A percentile compares a stretch with the other conserved stretches of the same genome.
Evolutionary conservation across 202 grass and related monocot genomes (phyloP).

Genomic region (Zizania palustris): DNA sequence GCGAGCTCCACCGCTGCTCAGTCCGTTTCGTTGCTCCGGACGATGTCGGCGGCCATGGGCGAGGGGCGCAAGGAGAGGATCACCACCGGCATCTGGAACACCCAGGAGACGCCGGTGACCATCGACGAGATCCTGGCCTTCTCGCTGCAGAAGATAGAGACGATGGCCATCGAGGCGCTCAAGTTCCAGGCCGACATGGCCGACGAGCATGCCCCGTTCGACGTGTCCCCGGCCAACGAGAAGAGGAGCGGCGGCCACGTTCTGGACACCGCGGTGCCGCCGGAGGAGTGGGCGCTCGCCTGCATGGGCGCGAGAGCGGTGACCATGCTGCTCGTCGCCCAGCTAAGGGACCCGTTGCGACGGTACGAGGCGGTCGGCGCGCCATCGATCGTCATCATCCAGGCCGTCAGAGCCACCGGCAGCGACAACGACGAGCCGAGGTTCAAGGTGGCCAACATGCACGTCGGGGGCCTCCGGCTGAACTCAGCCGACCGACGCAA

Average conservation of each 20-base stretch:
- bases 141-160: constrained; percentile 82
- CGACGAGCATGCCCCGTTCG: constrained; percentile 71
- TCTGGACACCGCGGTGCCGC: constrained; percentile 59
- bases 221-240: constrained; percentile 45
- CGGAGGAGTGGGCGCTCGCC: constrained; percentile 60
- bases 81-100: constrained; percentile 79
- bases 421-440: constrained; percentile 52
- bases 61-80: constrained; percentile 70
- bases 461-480: constrained; percentile 68
- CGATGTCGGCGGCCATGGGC: constrained; percentile 60
- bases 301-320: constrained; percentile 34
- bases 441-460: constrained; percentile 78
- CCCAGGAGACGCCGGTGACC: constrained; percentile 53
- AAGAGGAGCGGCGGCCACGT: constrained; percentile 33
- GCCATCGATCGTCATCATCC: constrained; percentile 65
- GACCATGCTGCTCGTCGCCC: constrained; percentile 60
- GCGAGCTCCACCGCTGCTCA: constrained; percentile 74
- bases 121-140: constrained; percentile 80
- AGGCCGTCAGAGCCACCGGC: constrained; percentile 43
- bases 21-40: constrained; percentile 62
- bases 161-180: constrained; percentile 74
- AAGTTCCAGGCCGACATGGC: constrained; percentile 76
- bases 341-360: constrained; percentile 86
- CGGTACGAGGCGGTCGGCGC: constrained; percentile 84
- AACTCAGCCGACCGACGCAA: constrained; percentile 47